These are phyloP conservation scores for Mycosphaerelloides madeirae DNA, from an alignment of 2,329 filamentous ascomycete species.

Conservation along the genomic window DNA sequence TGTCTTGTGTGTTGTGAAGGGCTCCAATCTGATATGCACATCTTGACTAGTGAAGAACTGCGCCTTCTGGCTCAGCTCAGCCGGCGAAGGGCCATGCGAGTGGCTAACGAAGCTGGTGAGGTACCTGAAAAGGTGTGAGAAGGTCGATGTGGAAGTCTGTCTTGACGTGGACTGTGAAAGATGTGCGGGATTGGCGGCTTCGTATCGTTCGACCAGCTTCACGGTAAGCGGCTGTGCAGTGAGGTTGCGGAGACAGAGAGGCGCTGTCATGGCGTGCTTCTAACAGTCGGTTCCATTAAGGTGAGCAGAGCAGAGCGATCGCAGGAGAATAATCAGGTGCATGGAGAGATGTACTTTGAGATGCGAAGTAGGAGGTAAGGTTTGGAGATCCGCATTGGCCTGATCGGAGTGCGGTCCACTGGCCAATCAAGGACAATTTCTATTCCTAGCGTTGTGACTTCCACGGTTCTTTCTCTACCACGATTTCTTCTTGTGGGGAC, in stretches of 20 bases:
- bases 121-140: conserved; percentile 34
- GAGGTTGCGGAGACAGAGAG: conserved; percentile 75
- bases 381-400: neutral
- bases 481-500: too few species aligned
- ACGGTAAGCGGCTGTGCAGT: conserved; percentile 69
- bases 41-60: conserved; percentile 59
- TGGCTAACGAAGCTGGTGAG: conserved; percentile 29
- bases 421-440: too few species aligned
- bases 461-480: too few species aligned
- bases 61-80: conserved; percentile 50
- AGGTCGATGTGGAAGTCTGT: conserved; percentile 12
- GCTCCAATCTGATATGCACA: conserved; percentile 58
- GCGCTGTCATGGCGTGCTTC: conserved; percentile 23
- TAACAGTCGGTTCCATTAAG: too few species aligned
- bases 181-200: conserved; percentile 45
- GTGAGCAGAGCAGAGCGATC: too few species aligned
- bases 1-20: conserved; percentile 63
- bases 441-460: too few species aligned
- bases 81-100: conserved; percentile 33
- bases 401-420: too few species aligned
- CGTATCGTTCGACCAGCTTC: conserved; percentile 68
- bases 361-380: neutral
- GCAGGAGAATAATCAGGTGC: neutral
- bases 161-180: conserved; percentile 17
- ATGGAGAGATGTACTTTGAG: neutral